A percentile compares a stretch with the other conserved stretches of the same genome.
Evolutionary conservation across 2,329 filamentous ascomycete species (phyloP).

Genomic region (Ampelomyces quisqualis): DNA sequence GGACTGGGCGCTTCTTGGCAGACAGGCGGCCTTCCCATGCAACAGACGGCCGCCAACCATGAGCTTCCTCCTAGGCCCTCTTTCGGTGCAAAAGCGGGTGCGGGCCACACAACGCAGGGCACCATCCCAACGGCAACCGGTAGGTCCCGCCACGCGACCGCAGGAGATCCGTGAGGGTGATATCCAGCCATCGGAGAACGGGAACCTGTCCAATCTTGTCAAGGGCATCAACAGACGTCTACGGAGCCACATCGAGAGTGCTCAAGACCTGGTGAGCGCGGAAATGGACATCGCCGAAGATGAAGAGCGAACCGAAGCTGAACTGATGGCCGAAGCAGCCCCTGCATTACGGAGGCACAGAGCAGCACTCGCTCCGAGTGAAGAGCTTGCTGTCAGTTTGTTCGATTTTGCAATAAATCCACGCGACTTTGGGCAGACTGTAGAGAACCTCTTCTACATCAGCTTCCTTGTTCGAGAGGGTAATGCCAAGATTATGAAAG

Average conservation of each 20-base stretch:
- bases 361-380: slow-evolving; percentile 59
- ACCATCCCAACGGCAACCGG: slow-evolving; percentile 66
- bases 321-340: slow-evolving; percentile 42
- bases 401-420: slow-evolving; percentile 91
- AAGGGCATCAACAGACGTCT: slow-evolving; percentile 69
- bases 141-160: slow-evolving; percentile 69
- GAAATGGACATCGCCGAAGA: too few species aligned
- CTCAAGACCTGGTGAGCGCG: too few species aligned
- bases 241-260: slow-evolving; percentile 43
- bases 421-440: slow-evolving; percentile 84
- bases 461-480: slow-evolving; percentile 93
- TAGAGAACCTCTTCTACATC: slow-evolving; percentile 96
- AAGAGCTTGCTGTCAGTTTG: slow-evolving; percentile 65
- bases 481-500: slow-evolving; percentile 69
- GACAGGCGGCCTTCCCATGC: slow-evolving; percentile 70
- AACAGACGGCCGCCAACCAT: slow-evolving; percentile 74
- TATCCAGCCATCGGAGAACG: slow-evolving; percentile 72
- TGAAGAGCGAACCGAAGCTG: slow-evolving; percentile 27
- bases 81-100: slow-evolving; percentile 83
- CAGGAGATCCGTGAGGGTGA: slow-evolving; percentile 75
- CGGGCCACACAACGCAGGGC: slow-evolving; percentile 69
- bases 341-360: slow-evolving; percentile 65
- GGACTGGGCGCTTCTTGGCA: slow-evolving; percentile 81
- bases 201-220: slow-evolving; percentile 77
- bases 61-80: slow-evolving; percentile 81